Base-by-base conservation (phyloP, 2,329 filamentous ascomycete species). In the Rutstroemia sydowiana region DNA sequence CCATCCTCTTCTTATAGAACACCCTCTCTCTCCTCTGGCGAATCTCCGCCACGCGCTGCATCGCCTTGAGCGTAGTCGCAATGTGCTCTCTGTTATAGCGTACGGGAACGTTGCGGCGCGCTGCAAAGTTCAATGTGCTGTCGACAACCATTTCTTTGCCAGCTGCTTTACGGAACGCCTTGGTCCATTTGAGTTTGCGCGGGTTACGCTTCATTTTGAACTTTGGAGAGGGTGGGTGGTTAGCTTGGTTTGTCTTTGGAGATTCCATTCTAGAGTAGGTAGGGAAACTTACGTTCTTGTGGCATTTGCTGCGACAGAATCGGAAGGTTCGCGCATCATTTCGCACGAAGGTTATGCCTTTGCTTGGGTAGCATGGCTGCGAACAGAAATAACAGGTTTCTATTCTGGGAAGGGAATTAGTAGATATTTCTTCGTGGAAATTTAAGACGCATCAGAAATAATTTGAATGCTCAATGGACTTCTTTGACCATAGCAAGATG, bases 181-280 rank as follows among this genome's bases (percentile, higher is more conserved):
- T 95, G 57, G 92, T 96, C 93, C 92, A 96, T 72, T 90, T 93
- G 63, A 97, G 81, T 72, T 96, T 95, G 69, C 92, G 84, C 32
- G 92, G 91, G 74, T 97, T 96, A 61, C 93, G 85, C 86, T 95
- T 95, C 88, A 95, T 95, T 74, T 95, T 93, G 81, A 95, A 95
- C 77, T 82, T 13, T 21, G 16, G 8, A 10, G 30, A n/a, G 13
- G 16, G 4, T 13, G 14, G 36, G 18, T 26, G 20, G 16, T 34
- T 20, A 11, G 11, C n/a, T n/a, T 41, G n/a, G 11, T 32, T 34
- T 21, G 5, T 4, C 3, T 10, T 11, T 31, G 6, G 31, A 32
- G 18, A n/a, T n/a, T n/a, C n/a, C n/a, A n/a, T n/a, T n/a, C n/a
- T n/a, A n/a, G 31, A 30, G 28, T 20, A 14, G 7, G 31, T 39